Conservation (phyloP, 164 flowering plant genomes). For the Litsea cubeba region DNA sequence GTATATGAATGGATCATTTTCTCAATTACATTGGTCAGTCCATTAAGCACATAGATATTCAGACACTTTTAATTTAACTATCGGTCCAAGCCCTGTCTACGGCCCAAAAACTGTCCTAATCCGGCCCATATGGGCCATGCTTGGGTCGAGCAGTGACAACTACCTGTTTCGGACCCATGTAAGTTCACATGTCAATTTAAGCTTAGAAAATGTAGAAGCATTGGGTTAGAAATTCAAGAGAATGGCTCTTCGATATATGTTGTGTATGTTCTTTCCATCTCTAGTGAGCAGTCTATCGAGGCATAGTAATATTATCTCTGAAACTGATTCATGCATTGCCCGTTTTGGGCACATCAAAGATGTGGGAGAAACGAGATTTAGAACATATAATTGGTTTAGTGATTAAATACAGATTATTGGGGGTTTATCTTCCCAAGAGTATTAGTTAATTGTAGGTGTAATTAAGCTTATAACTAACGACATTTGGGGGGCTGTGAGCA, state of each 20-base stretch:
- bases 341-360: neutral
- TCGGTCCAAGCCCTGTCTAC: too few relatives aligned
- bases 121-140: too few relatives aligned
- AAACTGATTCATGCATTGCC: neutral
- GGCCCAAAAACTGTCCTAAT: too few relatives aligned
- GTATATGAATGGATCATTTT: too few relatives aligned
- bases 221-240: neutral
- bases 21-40: too few relatives aligned
- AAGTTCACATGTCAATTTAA: too few relatives aligned
- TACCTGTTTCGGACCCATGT: too few relatives aligned
- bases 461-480: too few relatives aligned
- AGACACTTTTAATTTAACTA: too few relatives aligned
- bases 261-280: neutral
- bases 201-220: neutral
- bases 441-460: neutral
- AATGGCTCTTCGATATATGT: neutral
- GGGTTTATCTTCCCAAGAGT: neutral
- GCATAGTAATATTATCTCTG: neutral
- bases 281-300: neutral
- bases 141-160: too few relatives aligned
- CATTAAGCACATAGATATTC: too few relatives aligned
- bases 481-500: too few relatives aligned
- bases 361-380: neutral
- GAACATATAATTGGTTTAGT: neutral
- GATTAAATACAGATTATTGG: neutral